phyloP scores from a whole-genome alignment of 2,329 filamentous ascomycete genomes.

The Penicillium vulpinum region DNA sequence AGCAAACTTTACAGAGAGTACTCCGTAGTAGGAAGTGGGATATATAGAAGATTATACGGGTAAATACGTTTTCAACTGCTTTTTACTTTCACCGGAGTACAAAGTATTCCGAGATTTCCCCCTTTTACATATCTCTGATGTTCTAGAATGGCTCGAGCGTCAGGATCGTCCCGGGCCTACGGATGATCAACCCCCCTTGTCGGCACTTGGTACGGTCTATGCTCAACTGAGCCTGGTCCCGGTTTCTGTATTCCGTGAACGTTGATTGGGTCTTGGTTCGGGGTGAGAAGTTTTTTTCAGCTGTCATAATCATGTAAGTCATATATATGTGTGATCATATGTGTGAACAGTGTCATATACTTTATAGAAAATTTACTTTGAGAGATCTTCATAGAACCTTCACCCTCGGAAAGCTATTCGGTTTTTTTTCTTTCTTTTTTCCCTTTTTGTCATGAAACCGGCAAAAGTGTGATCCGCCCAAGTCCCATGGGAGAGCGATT shows the following conservation, averaged over 20 bases:
- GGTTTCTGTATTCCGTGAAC: neutral
- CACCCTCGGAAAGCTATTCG: neutral
- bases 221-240: conserved; percentile 1
- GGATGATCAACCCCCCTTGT: conserved; percentile 11
- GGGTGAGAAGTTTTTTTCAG: no score
- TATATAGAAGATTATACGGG: neutral
- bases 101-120: no score
- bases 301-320: neutral
- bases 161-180: conserved; percentile 8
- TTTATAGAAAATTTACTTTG: neutral
- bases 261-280: conserved; percentile 9
- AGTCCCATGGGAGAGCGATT: neutral
- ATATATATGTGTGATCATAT: no score
- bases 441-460: neutral
- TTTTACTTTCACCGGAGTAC: no score
- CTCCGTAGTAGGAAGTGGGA: neutral
- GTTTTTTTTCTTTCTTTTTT: neutral
- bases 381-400: neutral
- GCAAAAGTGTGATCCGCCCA: conserved; percentile 2
- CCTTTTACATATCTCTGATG: no score
- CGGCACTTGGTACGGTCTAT: conserved; percentile 12
- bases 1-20: neutral
- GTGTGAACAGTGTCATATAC: neutral
- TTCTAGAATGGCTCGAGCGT: conserved; percentile 8
- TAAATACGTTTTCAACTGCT: no score